Evolutionary conservation across 2,329 filamentous ascomycete genomes (phyloP), one percentile per base, ranked within the genome.

Genomic region (Aphanoascus verrucosus): DNA sequence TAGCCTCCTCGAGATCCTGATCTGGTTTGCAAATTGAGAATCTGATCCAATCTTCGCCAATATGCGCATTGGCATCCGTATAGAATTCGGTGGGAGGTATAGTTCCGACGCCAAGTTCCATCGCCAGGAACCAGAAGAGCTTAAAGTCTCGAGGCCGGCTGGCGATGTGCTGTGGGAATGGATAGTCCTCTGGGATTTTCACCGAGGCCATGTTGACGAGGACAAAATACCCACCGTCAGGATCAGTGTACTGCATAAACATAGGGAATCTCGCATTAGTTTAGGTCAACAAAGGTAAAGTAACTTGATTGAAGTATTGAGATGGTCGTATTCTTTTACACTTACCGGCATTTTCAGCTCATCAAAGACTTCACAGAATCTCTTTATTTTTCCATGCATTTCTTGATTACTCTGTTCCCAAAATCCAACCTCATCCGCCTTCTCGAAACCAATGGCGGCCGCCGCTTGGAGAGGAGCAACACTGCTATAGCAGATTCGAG

Each of bases 11-110:
- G 19, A 93, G 71, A 37, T 97, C 82, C 42, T 87, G 81, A 65
- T 98, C 89, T 34, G 91, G 81, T 76, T 98, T 98, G 75, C 93
- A 98, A 1, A 98, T 89, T 0, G 93, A 93, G 67, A 97, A 97
- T 20, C 93, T 79, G 64, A 98, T 77, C 73, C 94, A 98, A 63
- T 97, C 85, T 74, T 96, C 87, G 0, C 87, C 93, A 61, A 96
- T 81, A 63, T 86, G 82, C 28, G 86, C 82, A 64, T 95, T 95
- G 42, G 70, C 73, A 15, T 88, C 83, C 0, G 91, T 96, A 68
- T 96, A 97, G 70, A 98, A 98, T 70, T 98, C 93, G 0, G 90
- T 95, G 0, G 93, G 93, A 15, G 93, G 93, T 58, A 98, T 96
- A 7, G 91, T 90, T 2, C 93, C 93, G 28, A 98, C 88, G 8